These are phyloP conservation scores for Metschnikowia koreensis DNA, from an alignment of 805 yeast species.

Conservation along the genomic window DNA sequence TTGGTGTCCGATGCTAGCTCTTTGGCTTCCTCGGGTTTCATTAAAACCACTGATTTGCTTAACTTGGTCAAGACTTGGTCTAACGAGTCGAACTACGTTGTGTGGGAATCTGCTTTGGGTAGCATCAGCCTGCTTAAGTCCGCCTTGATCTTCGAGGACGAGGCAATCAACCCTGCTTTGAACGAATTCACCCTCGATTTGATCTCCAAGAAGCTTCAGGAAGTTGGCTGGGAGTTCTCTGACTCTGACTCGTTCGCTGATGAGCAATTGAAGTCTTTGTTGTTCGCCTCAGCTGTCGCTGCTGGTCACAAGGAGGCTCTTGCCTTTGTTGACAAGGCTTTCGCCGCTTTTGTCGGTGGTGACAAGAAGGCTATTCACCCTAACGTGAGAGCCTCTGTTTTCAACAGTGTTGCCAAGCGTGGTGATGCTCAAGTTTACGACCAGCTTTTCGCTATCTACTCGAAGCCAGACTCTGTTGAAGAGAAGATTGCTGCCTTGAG, in stretches of 20 bases:
- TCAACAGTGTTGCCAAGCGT: slow-evolving; percentile 59
- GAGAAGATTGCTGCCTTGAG: slow-evolving; percentile 70
- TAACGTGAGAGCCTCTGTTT: slow-evolving; percentile 65
- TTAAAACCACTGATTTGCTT: slow-evolving; percentile 59
- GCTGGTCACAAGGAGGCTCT: slow-evolving; percentile 48
- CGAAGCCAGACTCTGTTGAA: slow-evolving; percentile 58
- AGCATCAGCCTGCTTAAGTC: slow-evolving; percentile 48
- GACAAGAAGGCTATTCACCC: slow-evolving; percentile 71
- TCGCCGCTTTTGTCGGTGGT: slow-evolving; percentile 56
- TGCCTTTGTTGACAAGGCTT: slow-evolving; percentile 48
- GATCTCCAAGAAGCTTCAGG: slow-evolving; percentile 50
- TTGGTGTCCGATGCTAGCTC: slow-evolving; percentile 78
- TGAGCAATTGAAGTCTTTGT: slow-evolving; percentile 63
- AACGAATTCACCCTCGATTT: slow-evolving; percentile 53
- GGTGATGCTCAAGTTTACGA: slow-evolving; percentile 68
- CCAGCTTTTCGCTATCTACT: slow-evolving; percentile 57
- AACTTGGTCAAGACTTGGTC: slow-evolving; percentile 61
- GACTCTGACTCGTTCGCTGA: slow-evolving; percentile 55
- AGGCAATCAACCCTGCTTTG: slow-evolving; percentile 46
- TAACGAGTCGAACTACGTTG: slow-evolving; percentile 58
- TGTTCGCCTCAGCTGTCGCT: slow-evolving; percentile 59
- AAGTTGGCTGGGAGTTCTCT: slow-evolving; percentile 65
- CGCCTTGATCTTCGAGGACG: slow-evolving; percentile 56
- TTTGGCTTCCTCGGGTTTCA: slow-evolving; percentile 67
- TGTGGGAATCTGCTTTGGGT: slow-evolving; percentile 60